Evolutionary conservation across 2,329 filamentous ascomycete genomes (phyloP).

Genomic region (Ustilaginoidea virens): DNA sequence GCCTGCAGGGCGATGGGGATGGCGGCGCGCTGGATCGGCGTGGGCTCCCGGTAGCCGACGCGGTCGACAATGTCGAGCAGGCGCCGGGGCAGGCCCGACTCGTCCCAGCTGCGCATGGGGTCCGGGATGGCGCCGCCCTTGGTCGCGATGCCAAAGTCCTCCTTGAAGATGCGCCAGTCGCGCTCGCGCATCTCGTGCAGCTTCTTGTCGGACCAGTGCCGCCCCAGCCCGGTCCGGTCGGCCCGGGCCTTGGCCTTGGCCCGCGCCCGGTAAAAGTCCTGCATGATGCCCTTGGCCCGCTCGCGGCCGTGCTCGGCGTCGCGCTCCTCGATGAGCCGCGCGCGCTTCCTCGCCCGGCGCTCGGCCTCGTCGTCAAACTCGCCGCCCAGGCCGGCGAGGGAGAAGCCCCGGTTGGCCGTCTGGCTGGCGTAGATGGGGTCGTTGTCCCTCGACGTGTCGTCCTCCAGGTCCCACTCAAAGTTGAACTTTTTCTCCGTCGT

Average conservation of each 20-base stretch:
- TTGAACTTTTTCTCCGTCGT: slow-evolving; percentile 97
- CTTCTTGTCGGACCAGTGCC: slow-evolving; percentile 91
- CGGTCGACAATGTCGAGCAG: slow-evolving; percentile 68
- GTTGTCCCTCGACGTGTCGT: slow-evolving; percentile 58
- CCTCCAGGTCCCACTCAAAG: slow-evolving; percentile 91
- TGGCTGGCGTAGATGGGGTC: slow-evolving; percentile 55
- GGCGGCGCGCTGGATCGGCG: slow-evolving; percentile 81
- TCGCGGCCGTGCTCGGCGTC: slow-evolving; percentile 63
- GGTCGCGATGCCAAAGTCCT: slow-evolving; percentile 92
- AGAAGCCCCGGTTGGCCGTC: slow-evolving; percentile 15
- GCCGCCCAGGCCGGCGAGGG: slow-evolving; percentile 33
- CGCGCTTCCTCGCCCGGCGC: slow-evolving; percentile 38
- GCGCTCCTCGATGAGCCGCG: slow-evolving; percentile 55
- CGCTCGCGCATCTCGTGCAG: slow-evolving; percentile 89
- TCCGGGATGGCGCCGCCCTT: slow-evolving; percentile 88
- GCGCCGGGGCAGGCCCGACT: slow-evolving; percentile 63
- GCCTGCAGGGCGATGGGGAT: slow-evolving; percentile 90
- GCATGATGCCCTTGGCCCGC: slow-evolving; percentile 65
- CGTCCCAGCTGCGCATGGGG: slow-evolving; percentile 87
- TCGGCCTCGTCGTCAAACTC: slow-evolving; percentile 39
- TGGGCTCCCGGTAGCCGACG: slow-evolving; percentile 84
- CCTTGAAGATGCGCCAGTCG: slow-evolving; percentile 99
- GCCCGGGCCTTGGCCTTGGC: slow-evolving; percentile 55
- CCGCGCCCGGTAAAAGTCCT: slow-evolving; percentile 56
- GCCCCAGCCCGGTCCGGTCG: slow-evolving; percentile 61